Percentiles rank a stretch among this genome's conserved stretches.
These are phyloP conservation scores for Fulvia fulva DNA, from an alignment of 2,329 filamentous ascomycete genomes.

Conservation along the genomic window DNA sequence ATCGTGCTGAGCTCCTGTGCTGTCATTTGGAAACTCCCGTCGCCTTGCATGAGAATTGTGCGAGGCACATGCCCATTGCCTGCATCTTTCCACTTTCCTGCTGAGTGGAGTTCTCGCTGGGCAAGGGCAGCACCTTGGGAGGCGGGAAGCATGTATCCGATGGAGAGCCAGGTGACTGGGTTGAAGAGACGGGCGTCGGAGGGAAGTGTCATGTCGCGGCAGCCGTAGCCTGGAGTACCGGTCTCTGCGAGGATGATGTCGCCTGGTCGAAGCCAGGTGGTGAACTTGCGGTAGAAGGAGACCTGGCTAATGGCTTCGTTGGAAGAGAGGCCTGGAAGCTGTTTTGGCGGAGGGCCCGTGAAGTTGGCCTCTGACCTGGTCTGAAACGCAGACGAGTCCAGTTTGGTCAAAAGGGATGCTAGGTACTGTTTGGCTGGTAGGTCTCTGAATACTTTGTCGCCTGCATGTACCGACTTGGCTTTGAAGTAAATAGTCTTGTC, in stretches of 20 bases:
- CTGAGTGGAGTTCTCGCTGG: slow-evolving; percentile 10
- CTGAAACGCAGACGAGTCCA: slow-evolving; percentile 34
- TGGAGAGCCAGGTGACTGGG: slow-evolving; percentile 70
- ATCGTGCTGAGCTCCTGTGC: slow-evolving; percentile 64
- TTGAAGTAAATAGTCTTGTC: slow-evolving; percentile 35
- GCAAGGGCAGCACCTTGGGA: slow-evolving; percentile 70
- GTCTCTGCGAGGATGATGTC: slow-evolving; percentile 85
- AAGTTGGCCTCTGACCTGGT: neutral
- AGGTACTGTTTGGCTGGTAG: slow-evolving; percentile 10
- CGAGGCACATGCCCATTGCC: slow-evolving; percentile 25
- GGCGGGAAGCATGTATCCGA: slow-evolving; percentile 62
- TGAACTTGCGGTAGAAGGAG: slow-evolving; percentile 25
- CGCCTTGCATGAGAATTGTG: slow-evolving; percentile 40
- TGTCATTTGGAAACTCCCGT: slow-evolving; percentile 62
- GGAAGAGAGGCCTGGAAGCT: neutral
- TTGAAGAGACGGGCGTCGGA: slow-evolving; percentile 72
- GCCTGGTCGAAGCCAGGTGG: slow-evolving; percentile 64
- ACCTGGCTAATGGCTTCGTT: slow-evolving; percentile 31
- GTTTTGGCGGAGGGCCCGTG: neutral
- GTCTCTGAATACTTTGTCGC: slow-evolving; percentile 34
- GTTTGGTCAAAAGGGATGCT: slow-evolving; percentile 41
- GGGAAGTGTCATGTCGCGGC: slow-evolving; percentile 81
- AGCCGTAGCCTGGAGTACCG: slow-evolving; percentile 82
- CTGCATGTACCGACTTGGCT: slow-evolving; percentile 31
- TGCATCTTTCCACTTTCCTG: slow-evolving; percentile 21